Percentiles rank a stretch among this genome's conserved stretches.
Conservation (phyloP, 2,329 filamentous ascomycete species). For the Xylaria sp. region DNA sequence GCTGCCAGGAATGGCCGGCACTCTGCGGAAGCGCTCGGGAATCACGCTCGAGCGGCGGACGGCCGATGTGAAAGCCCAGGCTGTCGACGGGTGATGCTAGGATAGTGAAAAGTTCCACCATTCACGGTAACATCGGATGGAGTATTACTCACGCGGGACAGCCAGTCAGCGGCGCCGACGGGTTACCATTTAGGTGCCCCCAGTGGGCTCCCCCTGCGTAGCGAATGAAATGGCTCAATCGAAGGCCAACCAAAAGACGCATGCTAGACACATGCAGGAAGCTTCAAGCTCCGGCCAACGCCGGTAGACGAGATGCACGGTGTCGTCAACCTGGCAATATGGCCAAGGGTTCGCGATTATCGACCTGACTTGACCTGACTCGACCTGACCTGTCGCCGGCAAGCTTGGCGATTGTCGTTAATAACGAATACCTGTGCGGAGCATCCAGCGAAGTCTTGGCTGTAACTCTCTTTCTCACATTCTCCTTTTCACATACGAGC, state of each 20-base stretch:
- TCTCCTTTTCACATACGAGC: background rate
- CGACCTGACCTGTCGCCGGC: too few species aligned
- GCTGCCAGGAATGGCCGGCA: slow-evolving; percentile 2
- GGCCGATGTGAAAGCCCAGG: background rate
- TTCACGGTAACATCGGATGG: slow-evolving; percentile 27
- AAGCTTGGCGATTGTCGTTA: too few species aligned
- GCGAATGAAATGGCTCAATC: too few species aligned
- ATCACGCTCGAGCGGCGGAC: slow-evolving; percentile 10
- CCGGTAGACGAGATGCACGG: slow-evolving; percentile 20
- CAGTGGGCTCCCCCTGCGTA: background rate
- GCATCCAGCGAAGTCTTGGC: background rate
- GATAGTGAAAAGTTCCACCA: slow-evolving; percentile 7
- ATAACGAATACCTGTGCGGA: background rate
- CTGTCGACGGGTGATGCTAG: slow-evolving; percentile 2
- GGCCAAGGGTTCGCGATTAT: too few species aligned
- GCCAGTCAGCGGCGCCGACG: slow-evolving; percentile 5
- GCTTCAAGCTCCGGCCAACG: slow-evolving; percentile 18
- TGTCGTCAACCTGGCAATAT: slow-evolving; percentile 20
- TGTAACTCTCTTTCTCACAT: background rate
- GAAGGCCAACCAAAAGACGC: slow-evolving; percentile 8
- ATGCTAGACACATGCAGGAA: slow-evolving; percentile 19
- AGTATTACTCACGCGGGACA: slow-evolving; percentile 10
- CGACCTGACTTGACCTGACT: slow-evolving; percentile 16
- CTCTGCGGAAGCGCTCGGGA: slow-evolving; percentile 4
- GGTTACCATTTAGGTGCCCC: slow-evolving; percentile 19